Percentiles rank a stretch among this genome's conserved stretches.
Evolutionary conservation across 345 rosid genomes (phyloP).

Genomic region (Populus deltoides): DNA sequence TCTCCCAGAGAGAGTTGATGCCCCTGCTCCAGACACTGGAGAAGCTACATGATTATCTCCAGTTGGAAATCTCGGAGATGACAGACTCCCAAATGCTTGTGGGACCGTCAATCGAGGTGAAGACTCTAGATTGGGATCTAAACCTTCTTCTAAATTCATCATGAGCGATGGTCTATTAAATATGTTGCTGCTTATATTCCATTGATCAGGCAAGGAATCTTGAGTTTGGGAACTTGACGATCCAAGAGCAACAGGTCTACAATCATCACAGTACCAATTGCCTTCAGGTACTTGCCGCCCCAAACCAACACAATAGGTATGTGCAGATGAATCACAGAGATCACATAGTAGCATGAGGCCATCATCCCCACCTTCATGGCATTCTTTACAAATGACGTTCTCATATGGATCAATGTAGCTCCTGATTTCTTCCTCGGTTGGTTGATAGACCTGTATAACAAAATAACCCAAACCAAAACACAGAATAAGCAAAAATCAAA

Average conservation of each 20-base stretch:
- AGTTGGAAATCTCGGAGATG: conserved; percentile 61
- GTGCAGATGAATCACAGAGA: conserved; percentile 97
- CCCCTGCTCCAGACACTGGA: conserved; percentile 65
- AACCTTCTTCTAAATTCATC: conserved; percentile 44
- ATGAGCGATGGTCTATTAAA: conserved; percentile 48
- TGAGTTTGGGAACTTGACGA: conserved; percentile 63
- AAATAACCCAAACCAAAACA: conserved; percentile 17
- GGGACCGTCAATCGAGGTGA: conserved; percentile 50
- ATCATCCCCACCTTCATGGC: conserved; percentile 95
- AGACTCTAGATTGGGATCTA: conserved; percentile 43
- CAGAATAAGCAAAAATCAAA: conserved; percentile 2
- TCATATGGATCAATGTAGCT: conserved; percentile 92
- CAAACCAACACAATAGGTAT: conserved; percentile 94
- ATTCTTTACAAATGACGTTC: conserved; percentile 86
- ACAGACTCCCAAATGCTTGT: conserved; percentile 47
- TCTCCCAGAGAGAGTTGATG: conserved; percentile 72
- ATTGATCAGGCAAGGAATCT: conserved; percentile 47
- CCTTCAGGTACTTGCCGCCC: conserved; percentile 95
- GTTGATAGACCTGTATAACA: conserved; percentile 80
- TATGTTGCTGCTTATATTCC: conserved; percentile 39
- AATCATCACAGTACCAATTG: conserved; percentile 97
- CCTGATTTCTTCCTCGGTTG: conserved; percentile 95
- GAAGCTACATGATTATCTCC: conserved; percentile 54
- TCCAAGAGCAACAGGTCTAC: conserved; percentile 79
- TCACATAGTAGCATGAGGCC: conserved; percentile 97